Percentiles rank a stretch among this genome's conserved stretches.
These are phyloP conservation scores for Dactylellina haptotyla DNA, from an alignment of 2,329 filamentous ascomycete genomes.

Conservation along the genomic window DNA sequence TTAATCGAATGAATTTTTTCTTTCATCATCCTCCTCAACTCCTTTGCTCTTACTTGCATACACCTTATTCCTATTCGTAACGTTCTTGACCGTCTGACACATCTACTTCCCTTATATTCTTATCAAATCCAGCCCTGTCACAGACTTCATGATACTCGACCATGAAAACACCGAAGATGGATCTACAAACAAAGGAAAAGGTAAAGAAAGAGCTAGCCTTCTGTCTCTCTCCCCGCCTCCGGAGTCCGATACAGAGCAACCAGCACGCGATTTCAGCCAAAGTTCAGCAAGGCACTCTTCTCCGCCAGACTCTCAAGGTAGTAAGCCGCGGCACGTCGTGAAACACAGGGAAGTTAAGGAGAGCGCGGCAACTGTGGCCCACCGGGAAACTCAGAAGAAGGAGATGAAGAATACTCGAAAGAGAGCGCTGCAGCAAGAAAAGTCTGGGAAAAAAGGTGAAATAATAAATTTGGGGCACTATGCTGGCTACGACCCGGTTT, in stretches of 20 bases:
- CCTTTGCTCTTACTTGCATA: too few species aligned
- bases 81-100: slow-evolving; percentile 20
- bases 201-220: slow-evolving; percentile 1
- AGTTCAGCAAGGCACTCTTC: background rate
- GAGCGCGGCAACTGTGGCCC: slow-evolving; percentile 12
- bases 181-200: slow-evolving; percentile 31
- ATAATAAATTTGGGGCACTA: slow-evolving; percentile 56
- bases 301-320: slow-evolving; percentile 5
- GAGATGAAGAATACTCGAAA: background rate
- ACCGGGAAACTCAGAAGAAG: slow-evolving; percentile 27
- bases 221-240: background rate
- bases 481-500: slow-evolving; percentile 51
- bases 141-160: background rate
- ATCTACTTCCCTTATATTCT: slow-evolving; percentile 1
- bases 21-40: background rate
- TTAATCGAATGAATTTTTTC: slow-evolving; percentile 27
- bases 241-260: slow-evolving; percentile 14
- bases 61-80: too few species aligned
- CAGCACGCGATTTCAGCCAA: background rate
- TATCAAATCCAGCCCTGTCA: slow-evolving; percentile 2
- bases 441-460: slow-evolving; percentile 9
- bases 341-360: slow-evolving; percentile 37
- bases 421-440: background rate
- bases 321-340: slow-evolving; percentile 14
- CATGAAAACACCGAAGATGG: background rate